Evolutionary conservation across 1,139 yeast genomes (phyloP), one percentile per base, ranked within the genome.

Genomic region (Yamadazyma kanchanaburiensis): DNA sequence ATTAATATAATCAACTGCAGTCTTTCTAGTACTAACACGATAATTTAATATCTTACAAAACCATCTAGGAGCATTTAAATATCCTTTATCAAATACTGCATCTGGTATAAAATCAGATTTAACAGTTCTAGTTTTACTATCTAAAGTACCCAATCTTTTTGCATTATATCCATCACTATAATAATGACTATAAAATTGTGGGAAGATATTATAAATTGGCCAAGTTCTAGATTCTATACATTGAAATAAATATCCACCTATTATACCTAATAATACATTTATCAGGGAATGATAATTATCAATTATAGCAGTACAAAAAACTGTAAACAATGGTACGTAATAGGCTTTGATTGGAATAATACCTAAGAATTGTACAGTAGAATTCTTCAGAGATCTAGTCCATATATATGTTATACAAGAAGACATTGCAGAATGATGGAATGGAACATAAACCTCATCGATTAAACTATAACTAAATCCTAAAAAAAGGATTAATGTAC

Each of bases 361-460:
- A 1, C 73, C 72, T 45, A 75, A 55, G 39, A 77, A 71, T 39
- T 66, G 70, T 27, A 76, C 74, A 19, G 58, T 58, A 24, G 73
- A 62, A 44, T 69, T 64, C 48, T 75, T 73, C 49, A 63, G 68
- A 2, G 65, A 55, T 24, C 82, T 55, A 12, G 80, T 72, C 83
- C 83, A 77, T 21, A 77, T 66, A 46, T 68, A 77, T 3, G 80
- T 71, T 31, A 77, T 61, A 24, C 81, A 74, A 5, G 77, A 66
- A 20, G 74, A 51, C 53, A 75, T 58, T 56, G 59, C 55, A 27
- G 50, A 57, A 38, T 64, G 69, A 39, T 59, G 62, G 11, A 42
- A 30, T 0, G 60, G 51, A 25, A 48, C 38, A 31, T 48, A 48
- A 6, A 21, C n/a, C 1, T 43, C 36, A 25, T 49, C 51, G 19